Evolutionary conservation across 331 rosid genomes (phyloP).

Genomic region (Rhamnella rubrinervis): DNA sequence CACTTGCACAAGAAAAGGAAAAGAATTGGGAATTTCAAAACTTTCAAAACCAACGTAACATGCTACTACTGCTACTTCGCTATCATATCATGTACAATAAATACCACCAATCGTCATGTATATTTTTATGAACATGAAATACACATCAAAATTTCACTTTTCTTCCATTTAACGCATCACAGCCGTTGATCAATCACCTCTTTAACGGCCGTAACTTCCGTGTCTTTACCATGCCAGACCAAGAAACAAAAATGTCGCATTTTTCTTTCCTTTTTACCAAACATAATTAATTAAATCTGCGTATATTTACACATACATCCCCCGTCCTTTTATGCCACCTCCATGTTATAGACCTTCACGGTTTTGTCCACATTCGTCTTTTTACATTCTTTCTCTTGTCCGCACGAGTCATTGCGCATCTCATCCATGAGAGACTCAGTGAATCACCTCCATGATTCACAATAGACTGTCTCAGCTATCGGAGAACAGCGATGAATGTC

Average conservation of each 20-base stretch:
- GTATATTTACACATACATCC: background rate
- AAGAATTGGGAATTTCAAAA: too few relatives aligned
- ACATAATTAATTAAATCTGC: background rate
- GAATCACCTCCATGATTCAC: conserved; percentile 1
- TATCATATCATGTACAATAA: background rate
- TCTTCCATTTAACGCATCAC: background rate
- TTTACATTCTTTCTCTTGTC: background rate
- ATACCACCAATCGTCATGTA: background rate
- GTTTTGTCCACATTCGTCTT: conserved; percentile 28
- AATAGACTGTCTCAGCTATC: conserved; percentile 40
- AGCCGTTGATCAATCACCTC: background rate
- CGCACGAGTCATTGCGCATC: background rate
- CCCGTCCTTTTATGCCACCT: too few relatives aligned
- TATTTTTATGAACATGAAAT: too few relatives aligned
- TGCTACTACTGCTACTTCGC: too few relatives aligned
- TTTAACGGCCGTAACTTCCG: background rate
- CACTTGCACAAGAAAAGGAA: too few relatives aligned
- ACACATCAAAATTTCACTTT: conserved; percentile 1
- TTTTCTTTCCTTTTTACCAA: background rate
- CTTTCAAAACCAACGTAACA: too few relatives aligned
- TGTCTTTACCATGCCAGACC: background rate
- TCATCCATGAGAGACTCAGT: background rate
- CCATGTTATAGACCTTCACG: background rate
- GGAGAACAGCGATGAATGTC: conserved; percentile 50
- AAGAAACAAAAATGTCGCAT: background rate